Conservation (phyloP, 805 yeast species). For the Spathaspora girioi region DNA sequence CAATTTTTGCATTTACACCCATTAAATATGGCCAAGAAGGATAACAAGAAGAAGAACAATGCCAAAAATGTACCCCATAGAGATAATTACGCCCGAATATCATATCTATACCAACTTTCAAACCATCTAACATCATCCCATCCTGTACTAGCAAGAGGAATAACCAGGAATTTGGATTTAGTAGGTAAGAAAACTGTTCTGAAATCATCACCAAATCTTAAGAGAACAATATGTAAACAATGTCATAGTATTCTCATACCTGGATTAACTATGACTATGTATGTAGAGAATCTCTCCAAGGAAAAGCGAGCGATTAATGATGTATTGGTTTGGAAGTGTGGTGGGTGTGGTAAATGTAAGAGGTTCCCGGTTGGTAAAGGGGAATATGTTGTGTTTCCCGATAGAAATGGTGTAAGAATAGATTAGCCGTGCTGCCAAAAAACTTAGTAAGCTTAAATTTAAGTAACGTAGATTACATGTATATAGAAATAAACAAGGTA, state of each 20-base stretch:
- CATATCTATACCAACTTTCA: conserved; percentile 58
- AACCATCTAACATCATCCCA: conserved; percentile 28
- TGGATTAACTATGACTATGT: conserved; percentile 38
- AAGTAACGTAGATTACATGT: too few species aligned
- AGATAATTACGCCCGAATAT: conserved; percentile 59
- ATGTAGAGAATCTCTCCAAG: conserved; percentile 42
- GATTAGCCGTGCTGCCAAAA: not conserved
- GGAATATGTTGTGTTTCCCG: conserved; percentile 46
- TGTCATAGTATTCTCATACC: conserved; percentile 55
- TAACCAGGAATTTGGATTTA: conserved; percentile 50
- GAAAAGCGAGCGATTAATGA: conserved; percentile 33
- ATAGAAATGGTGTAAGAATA: conserved; percentile 16
- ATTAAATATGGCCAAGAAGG: conserved; percentile 1
- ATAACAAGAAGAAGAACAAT: conserved; percentile 8
- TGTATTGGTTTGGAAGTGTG: conserved; percentile 47
- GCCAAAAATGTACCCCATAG: conserved; percentile 46
- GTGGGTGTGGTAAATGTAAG: conserved; percentile 53
- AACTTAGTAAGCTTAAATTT: too few species aligned
- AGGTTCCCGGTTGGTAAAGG: conserved; percentile 63
- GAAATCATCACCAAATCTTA: conserved; percentile 59
- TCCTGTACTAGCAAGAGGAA: conserved; percentile 49
- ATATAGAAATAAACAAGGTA: too few species aligned
- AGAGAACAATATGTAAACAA: conserved; percentile 65
- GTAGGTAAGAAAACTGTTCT: conserved; percentile 68
- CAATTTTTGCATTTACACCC: too few species aligned